Evolutionary conservation across 2,329 filamentous ascomycete species (phyloP).

Genomic region (Hypoxylon sp.): DNA sequence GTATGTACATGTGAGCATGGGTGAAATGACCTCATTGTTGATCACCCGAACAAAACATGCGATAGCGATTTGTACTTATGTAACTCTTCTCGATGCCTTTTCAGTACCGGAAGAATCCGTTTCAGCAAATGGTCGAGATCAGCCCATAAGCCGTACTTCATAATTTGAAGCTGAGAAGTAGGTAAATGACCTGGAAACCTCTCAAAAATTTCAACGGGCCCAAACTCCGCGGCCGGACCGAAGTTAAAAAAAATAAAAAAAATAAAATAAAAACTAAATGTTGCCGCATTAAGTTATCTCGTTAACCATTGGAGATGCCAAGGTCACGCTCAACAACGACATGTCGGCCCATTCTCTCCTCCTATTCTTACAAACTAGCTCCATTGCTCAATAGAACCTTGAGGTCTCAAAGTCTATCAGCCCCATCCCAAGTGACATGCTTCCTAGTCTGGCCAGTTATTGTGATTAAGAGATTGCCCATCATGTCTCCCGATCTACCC

Average conservation of each 20-base stretch:
- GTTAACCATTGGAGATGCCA: not conserved
- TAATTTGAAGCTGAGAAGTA: not conserved
- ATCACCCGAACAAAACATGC: constrained; percentile 31
- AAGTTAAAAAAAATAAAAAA: too few relatives aligned
- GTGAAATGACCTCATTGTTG: constrained; percentile 26
- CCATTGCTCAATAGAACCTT: not conserved
- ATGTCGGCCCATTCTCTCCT: not conserved
- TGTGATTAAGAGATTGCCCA: not conserved
- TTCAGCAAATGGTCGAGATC: constrained; percentile 1
- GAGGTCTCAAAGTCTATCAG: too few relatives aligned
- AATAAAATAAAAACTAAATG: too few relatives aligned
- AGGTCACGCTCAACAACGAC: too few relatives aligned
- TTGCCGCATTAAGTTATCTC: not conserved
- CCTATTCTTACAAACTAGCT: not conserved
- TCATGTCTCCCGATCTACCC: not conserved
- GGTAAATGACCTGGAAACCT: not conserved
- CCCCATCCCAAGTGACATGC: not conserved
- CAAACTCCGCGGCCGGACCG: not conserved
- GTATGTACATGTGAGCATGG: constrained; percentile 1
- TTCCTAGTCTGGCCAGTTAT: not conserved
- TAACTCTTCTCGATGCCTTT: constrained; percentile 13
- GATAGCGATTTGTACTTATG: constrained; percentile 19
- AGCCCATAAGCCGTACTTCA: not conserved
- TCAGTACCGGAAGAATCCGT: constrained; percentile 8
- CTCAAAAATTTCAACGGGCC: not conserved